Evolutionary conservation across 2,329 filamentous ascomycete genomes (phyloP).

Genomic region (Coniochaeta pulveracea): DNA sequence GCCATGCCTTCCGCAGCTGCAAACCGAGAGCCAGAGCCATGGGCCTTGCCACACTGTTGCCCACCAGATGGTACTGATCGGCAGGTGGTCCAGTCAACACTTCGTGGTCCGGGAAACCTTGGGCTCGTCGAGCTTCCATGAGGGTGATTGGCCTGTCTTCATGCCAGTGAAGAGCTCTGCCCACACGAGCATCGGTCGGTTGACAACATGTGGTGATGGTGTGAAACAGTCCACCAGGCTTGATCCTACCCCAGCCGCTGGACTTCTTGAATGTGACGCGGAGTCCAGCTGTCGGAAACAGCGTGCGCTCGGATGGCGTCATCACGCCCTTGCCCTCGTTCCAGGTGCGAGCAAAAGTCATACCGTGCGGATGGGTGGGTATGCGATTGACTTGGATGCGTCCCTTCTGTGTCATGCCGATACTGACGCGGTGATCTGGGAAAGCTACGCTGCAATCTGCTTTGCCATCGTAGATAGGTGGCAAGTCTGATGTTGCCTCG

Average conservation of each 20-base stretch:
- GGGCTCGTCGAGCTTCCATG: slow-evolving; percentile 56
- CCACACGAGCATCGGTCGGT: slow-evolving; percentile 42
- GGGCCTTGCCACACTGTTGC: slow-evolving; percentile 65
- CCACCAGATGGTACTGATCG: slow-evolving; percentile 55
- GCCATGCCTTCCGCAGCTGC: slow-evolving; percentile 47
- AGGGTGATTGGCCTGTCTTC: slow-evolving; percentile 51
- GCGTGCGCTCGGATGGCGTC: slow-evolving; percentile 23
- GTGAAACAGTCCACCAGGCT: slow-evolving; percentile 34
- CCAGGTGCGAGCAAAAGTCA: slow-evolving; percentile 38
- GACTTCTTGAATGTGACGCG: slow-evolving; percentile 6
- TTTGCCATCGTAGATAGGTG: slow-evolving; percentile 48
- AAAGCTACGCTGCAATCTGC: slow-evolving; percentile 49
- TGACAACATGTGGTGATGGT: slow-evolving; percentile 48
- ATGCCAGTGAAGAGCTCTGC: slow-evolving; percentile 51
- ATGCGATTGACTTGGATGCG: slow-evolving; percentile 42
- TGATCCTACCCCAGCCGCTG: slow-evolving; percentile 29
- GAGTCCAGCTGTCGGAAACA: slow-evolving; percentile 23
- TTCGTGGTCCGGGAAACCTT: slow-evolving; percentile 61
- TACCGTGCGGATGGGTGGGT: slow-evolving; percentile 44
- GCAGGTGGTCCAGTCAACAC: slow-evolving; percentile 47
- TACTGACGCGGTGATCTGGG: slow-evolving; percentile 55
- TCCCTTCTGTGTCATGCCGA: slow-evolving; percentile 23
- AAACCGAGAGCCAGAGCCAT: slow-evolving; percentile 57
- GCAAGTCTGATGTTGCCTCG: slow-evolving; percentile 49
- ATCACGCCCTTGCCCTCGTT: slow-evolving; percentile 23